Conservation (phyloP, 169 alveolate species). For the Plasmodium malariae region DNA sequence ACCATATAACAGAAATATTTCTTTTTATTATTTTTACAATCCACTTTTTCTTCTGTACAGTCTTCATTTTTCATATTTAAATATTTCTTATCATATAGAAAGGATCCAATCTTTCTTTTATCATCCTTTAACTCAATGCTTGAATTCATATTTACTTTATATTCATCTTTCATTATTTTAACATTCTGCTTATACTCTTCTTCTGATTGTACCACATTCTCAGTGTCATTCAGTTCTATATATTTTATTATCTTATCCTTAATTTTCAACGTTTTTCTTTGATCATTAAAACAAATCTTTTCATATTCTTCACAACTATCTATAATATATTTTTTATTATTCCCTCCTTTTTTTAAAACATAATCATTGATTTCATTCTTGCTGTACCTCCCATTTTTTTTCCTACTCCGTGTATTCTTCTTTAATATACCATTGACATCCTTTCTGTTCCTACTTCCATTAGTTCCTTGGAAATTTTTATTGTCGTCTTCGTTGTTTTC, state of each 20-base stretch:
- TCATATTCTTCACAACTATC: constrained; percentile 50
- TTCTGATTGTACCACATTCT: too few species aligned
- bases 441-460: neutral
- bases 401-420: neutral
- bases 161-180: neutral
- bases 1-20: constrained; percentile 18
- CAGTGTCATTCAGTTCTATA: constrained; percentile 35
- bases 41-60: constrained; percentile 7
- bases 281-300: constrained; percentile 18
- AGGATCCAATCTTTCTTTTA: neutral
- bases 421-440: neutral
- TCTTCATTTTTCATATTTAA: constrained; percentile 7
- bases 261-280: constrained; percentile 30
- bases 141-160: neutral
- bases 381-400: neutral
- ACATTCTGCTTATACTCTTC: too few species aligned
- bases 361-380: constrained; percentile 24
- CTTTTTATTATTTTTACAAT: neutral
- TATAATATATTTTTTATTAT: constrained; percentile 39
- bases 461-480: neutral
- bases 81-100: constrained; percentile 26
- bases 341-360: constrained; percentile 9
- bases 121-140: neutral
- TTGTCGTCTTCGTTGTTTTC: neutral
- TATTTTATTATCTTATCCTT: constrained; percentile 42